Evolutionary conservation across 192 early-diverging fungal genomes (phyloP).

Genomic region (Backusella morwellensis): DNA sequence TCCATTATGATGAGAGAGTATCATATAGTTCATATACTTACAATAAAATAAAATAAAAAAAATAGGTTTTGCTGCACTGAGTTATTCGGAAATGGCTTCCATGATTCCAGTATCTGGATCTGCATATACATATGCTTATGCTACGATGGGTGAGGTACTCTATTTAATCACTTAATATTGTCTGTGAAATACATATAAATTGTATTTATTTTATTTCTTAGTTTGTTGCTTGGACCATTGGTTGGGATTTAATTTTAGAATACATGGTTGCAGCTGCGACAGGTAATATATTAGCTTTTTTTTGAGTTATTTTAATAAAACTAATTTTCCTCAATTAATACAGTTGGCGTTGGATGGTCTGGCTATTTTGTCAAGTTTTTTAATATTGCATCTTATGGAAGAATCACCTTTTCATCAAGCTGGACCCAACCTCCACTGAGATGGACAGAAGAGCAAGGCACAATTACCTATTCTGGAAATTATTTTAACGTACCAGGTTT

Average conservation of each 20-base stretch:
- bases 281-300: slow-evolving; percentile 30
- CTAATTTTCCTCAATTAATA: background rate
- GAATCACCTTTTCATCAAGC: slow-evolving; percentile 39
- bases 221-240: slow-evolving; percentile 85
- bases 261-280: slow-evolving; percentile 84
- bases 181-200: background rate
- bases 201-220: background rate
- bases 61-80: slow-evolving; percentile 65
- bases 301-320: background rate
- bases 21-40: background rate
- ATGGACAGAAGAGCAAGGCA: slow-evolving; percentile 53
- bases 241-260: slow-evolving; percentile 89
- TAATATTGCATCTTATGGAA: slow-evolving; percentile 50
- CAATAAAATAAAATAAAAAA: background rate
- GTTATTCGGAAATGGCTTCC: slow-evolving; percentile 85
- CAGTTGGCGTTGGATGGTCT: slow-evolving; percentile 80
- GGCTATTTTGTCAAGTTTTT: slow-evolving; percentile 75
- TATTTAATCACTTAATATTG: background rate
- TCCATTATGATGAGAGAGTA: background rate
- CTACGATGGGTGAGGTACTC: slow-evolving; percentile 73
- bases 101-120: slow-evolving; percentile 87
- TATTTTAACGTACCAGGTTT: slow-evolving; percentile 80
- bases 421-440: slow-evolving; percentile 71
- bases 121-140: slow-evolving; percentile 85
- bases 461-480: slow-evolving; percentile 37